Evolutionary conservation across 2,329 filamentous ascomycete genomes (phyloP).

Genomic region (Alternaria gansuensis): DNA sequence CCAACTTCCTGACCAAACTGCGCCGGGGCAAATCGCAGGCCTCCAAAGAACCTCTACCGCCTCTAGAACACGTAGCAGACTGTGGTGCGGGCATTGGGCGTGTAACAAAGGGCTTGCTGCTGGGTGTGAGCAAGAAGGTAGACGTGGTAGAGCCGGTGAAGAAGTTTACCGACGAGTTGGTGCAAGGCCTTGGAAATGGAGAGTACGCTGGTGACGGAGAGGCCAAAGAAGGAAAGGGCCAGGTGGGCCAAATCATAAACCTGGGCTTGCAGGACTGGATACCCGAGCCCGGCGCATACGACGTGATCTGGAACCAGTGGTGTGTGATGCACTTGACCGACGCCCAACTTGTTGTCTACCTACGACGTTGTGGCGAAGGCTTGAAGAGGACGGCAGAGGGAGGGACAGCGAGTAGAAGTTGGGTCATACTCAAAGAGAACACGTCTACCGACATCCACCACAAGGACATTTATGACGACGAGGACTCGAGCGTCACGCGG

Average conservation of each 20-base stretch:
- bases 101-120: constrained; percentile 79
- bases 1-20: constrained; percentile 74
- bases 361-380: constrained; percentile 67
- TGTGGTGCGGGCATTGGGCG: constrained; percentile 79
- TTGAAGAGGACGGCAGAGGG: constrained; percentile 50
- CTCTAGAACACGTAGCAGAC: constrained; percentile 61
- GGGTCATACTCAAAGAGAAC: constrained; percentile 85
- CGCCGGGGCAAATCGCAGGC: constrained; percentile 45
- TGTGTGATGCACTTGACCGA: constrained; percentile 86
- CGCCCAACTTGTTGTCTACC: constrained; percentile 71
- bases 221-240: constrained; percentile 49
- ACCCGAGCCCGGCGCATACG: constrained; percentile 64
- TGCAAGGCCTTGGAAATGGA: constrained; percentile 35
- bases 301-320: constrained; percentile 91
- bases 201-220: constrained; percentile 36
- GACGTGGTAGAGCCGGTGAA: constrained; percentile 86
- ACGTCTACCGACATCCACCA: constrained; percentile 63
- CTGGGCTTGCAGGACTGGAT: constrained; percentile 79
- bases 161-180: constrained; percentile 76
- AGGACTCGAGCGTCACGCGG: constrained; percentile 81
- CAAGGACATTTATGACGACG: constrained; percentile 75
- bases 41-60: constrained; percentile 36
- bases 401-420: constrained; percentile 54
- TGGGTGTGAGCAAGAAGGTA: constrained; percentile 72
- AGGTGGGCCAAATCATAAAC: constrained; percentile 72